Conservation (phyloP, 1,284 basidiomycete genomes). For the Naganishia sp. region DNA sequence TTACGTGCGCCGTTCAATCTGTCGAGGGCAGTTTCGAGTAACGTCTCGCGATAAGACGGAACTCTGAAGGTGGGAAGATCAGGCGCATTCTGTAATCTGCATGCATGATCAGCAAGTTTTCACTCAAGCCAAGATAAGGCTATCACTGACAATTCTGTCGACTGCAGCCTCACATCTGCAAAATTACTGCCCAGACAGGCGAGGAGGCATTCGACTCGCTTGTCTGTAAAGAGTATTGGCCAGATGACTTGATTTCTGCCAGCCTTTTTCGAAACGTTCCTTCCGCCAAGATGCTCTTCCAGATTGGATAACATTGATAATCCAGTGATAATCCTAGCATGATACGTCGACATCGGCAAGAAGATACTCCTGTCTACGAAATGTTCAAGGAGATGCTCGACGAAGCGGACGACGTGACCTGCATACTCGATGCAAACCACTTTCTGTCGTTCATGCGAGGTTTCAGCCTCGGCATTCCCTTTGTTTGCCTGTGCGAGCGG, state of each 20-base stretch:
- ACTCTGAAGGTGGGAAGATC: slow-evolving; percentile 43
- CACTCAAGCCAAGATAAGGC: background rate
- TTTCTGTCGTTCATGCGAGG: slow-evolving; percentile 2
- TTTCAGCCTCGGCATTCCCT: slow-evolving; percentile 9
- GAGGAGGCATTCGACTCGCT: slow-evolving; percentile 43
- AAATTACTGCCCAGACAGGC: slow-evolving; percentile 51
- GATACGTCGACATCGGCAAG: slow-evolving; percentile 27
- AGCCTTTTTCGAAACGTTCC: background rate
- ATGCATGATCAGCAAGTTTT: slow-evolving; percentile 14
- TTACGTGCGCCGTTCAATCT: slow-evolving; percentile 48
- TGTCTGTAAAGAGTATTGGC: slow-evolving; percentile 41
- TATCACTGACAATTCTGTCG: slow-evolving; percentile 46
- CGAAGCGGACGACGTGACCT: background rate
- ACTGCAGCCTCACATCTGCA: slow-evolving; percentile 44
- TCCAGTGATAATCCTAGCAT: slow-evolving; percentile 30
- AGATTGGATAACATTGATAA: slow-evolving; percentile 29
- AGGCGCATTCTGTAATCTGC: slow-evolving; percentile 43
- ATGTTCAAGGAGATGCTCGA: slow-evolving; percentile 12
- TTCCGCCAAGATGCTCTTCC: slow-evolving; percentile 8
- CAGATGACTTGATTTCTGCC: slow-evolving; percentile 21
- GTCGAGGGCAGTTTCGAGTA: slow-evolving; percentile 38
- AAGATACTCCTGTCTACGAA: slow-evolving; percentile 23
- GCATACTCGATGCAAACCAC: slow-evolving; percentile 7
- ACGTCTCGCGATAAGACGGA: slow-evolving; percentile 31
- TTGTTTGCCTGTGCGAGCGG: slow-evolving; percentile 10